phyloP scores from a whole-genome alignment of 495 filamentous ascomycete genomes.

The Podospora conica region DNA sequence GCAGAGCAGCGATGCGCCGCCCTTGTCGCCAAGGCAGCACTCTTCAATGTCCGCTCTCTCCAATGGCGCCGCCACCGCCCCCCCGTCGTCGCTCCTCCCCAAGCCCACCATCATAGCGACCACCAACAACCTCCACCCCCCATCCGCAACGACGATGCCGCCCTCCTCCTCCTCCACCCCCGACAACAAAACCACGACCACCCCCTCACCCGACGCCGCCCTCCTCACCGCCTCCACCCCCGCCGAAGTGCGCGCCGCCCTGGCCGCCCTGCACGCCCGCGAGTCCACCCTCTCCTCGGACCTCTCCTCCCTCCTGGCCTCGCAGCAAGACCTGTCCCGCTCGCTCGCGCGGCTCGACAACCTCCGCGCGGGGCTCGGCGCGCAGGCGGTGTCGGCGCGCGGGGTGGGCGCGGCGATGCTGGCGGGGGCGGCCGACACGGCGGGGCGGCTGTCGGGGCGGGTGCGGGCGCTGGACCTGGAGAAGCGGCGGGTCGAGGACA shows the following conservation, averaged over 20 bases:
- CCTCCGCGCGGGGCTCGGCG: constrained; percentile 78
- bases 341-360: constrained; percentile 84
- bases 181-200: background rate
- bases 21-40: constrained; percentile 23
- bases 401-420: constrained; percentile 84
- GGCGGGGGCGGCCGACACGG: constrained; percentile 73
- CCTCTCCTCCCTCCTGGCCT: constrained; percentile 67
- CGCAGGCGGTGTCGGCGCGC: constrained; percentile 79
- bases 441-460: constrained; percentile 75
- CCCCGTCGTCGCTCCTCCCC: constrained; percentile 21
- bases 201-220: constrained; percentile 24
- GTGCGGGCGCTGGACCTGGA: constrained; percentile 84
- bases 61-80: constrained; percentile 33
- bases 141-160: constrained; percentile 1
- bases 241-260: constrained; percentile 68
- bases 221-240: constrained; percentile 67
- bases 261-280: constrained; percentile 66
- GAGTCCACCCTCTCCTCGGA: constrained; percentile 67
- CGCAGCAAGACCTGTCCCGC: constrained; percentile 76
- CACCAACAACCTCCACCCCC: constrained; percentile 10
- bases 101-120: constrained; percentile 8
- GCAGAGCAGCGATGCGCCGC: constrained; percentile 30
- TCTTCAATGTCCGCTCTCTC: constrained; percentile 33
- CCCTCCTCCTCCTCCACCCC: constrained; percentile 7
- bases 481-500: constrained; percentile 82